phyloP scores from a whole-genome alignment of 1,139 yeast species.

The Nakaseomyces bracarensis region DNA sequence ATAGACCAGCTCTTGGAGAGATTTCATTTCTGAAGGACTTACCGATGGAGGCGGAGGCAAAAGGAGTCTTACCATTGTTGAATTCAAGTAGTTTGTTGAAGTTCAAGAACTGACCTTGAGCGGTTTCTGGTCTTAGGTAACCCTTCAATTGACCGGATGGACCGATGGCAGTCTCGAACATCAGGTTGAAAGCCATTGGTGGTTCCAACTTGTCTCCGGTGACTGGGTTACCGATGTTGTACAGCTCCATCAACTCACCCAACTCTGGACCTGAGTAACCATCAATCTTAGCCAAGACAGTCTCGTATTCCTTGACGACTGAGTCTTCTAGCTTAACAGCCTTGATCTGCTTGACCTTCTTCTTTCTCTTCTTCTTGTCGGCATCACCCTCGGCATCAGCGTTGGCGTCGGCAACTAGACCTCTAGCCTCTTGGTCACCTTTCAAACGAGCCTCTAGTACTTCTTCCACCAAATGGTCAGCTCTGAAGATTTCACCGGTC shows the following conservation, averaged over 20 bases:
- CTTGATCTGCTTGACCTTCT: conserved; percentile 93
- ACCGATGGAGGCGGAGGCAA: conserved; percentile 97
- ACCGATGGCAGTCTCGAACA: conserved; percentile 99
- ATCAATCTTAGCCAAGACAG: conserved; percentile 84
- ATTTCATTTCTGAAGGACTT: conserved; percentile 98
- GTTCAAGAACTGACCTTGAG: conserved; percentile 98
- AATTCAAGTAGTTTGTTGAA: conserved; percentile 87
- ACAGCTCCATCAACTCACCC: conserved; percentile 76
- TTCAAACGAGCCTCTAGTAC: conserved; percentile 90
- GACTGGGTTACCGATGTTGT: conserved; percentile 82
- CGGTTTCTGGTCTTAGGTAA: conserved; percentile 96
- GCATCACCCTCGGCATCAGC: conserved; percentile 59
- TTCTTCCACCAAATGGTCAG: conserved; percentile 96
- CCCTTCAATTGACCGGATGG: conserved; percentile 97
- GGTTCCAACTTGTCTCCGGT: conserved; percentile 80
- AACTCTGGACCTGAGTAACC: conserved; percentile 89
- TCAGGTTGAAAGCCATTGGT: conserved; percentile 92
- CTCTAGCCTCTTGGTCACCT: conserved; percentile 95
- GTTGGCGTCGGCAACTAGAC: conserved; percentile 46
- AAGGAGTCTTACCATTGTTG: conserved; percentile 96
- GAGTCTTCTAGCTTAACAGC: conserved; percentile 79
- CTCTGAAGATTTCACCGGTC: conserved; percentile 97
- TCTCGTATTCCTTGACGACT: conserved; percentile 72
- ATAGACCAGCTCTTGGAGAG: conserved; percentile 94
- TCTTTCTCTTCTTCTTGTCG: conserved; percentile 78